Conservation (phyloP, 139 green algal genomes). For the Volvox reticuliferus region DNA sequence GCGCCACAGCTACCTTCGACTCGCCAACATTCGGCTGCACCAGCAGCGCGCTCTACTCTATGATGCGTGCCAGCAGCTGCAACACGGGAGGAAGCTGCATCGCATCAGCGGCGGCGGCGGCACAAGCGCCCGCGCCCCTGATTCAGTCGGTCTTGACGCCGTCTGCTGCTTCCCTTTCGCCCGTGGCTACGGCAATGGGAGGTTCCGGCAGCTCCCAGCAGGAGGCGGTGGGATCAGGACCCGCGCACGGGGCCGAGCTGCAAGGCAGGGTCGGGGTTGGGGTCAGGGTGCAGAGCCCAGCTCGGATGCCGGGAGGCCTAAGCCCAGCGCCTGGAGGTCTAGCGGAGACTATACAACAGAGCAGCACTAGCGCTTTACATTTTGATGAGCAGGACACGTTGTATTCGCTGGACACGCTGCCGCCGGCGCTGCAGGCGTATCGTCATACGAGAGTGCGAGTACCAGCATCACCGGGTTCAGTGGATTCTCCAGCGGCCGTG, state of each 20-base stretch:
- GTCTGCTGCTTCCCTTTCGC: not conserved
- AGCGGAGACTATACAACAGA: not conserved
- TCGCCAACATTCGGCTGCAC: not conserved
- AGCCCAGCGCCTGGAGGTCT: too few relatives aligned
- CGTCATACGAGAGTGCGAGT: not conserved
- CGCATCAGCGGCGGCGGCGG: not conserved
- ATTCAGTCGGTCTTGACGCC: not conserved
- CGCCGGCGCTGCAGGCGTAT: slow-evolving; percentile 35
- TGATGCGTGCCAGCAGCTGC: not conserved
- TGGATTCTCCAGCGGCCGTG: not conserved
- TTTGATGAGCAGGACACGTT: slow-evolving; percentile 38
- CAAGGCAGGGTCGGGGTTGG: not conserved
- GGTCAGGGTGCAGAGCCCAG: not conserved
- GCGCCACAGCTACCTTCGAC: not conserved
- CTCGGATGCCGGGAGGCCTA: not conserved
- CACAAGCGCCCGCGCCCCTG: not conserved
- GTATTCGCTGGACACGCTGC: slow-evolving; percentile 38
- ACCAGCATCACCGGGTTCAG: not conserved
- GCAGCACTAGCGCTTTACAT: not conserved
- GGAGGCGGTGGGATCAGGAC: not conserved
- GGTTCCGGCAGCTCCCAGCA: too few relatives aligned
- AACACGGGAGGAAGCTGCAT: not conserved
- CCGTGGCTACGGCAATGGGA: not conserved
- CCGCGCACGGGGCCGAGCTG: not conserved
- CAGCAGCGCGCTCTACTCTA: not conserved